Evolutionary conservation across 805 yeast species (phyloP), one percentile per base, ranked within the genome.

Genomic region (Spathaspora hagerdaliae): DNA sequence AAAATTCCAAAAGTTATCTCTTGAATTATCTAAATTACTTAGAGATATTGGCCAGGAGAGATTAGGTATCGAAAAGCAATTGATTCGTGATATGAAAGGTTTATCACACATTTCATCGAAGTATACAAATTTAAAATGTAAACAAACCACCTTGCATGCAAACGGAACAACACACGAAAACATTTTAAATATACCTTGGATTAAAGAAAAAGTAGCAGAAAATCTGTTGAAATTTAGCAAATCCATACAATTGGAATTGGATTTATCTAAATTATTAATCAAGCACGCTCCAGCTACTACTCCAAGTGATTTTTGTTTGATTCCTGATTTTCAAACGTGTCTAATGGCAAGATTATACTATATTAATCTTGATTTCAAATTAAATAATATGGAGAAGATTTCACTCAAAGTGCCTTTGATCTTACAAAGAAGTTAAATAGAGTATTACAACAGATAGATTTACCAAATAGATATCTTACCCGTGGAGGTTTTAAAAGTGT

Each of bases 241-340:
- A 37, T 52, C 56, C 35, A 51, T 65, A 38, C 43, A 56, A 12
- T 41, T 65, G 9, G 46, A 49, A 5, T 49, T 69, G 13, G 69
- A 70, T 44, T 48, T 66, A 6, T 47, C 56, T 14, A 55, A 61
- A 31, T 35, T 35, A n/a, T 3, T 11, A 29, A 29, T 3, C 12
- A 29, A 29, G 32, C 32, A 9, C 9, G 6, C 32, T 3, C 32
- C 32, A 29, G 11, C 10, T 14, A 38, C 46, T 12, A 50, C 52
- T 15, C 56, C 54, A 7, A 53, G 55, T 24, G 61, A 66, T 11
- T 67, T 65, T 42, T 59, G 64, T 43, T 50, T 70, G 31, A 59
- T 68, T 13, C 75, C 75, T 3, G 70, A 64, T 38, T 70, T 70
- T 53, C 75, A 70, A 51, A 51, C 52, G 12, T 70, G 75, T 46